Evolutionary conservation across 768 basidiomycete species (phyloP), one percentile per base, ranked within the genome.

Genomic region (Tylopilus felleus): DNA sequence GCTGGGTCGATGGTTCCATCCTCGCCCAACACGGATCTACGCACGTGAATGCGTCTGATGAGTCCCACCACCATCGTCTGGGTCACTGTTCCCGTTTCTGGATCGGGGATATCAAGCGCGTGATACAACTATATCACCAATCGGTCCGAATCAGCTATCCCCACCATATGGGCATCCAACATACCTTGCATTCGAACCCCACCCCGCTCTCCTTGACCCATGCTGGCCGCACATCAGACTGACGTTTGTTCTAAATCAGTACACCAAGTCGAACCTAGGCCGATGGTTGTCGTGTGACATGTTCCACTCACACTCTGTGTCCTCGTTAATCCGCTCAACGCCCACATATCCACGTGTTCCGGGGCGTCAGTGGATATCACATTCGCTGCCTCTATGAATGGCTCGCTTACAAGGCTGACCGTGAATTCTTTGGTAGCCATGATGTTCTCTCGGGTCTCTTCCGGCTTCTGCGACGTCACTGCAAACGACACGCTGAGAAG

Each of bases 361-460:
- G 82, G 82, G 16, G 81, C 75, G 52, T 85, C 82, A 22, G 81
- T 74, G 8, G 81, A 74, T n/a, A 77, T 73, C 46, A 71, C 68
- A 62, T 85, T 85, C 8, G 80, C 82, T 3, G 80, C 78, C 60
- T 84, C 80, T 46, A 76, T 69, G 59, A 84, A 80, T 0, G 81
- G 70, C 66, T 90, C 85, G 51, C 83, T 86, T 60, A 93, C 82
- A 49, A 87, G 81, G 61, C 81, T 86, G 47, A 85, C 80, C 8
- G 82, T 83, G 67, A 91, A 92, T 63, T 86, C 76, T 56, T 82
- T 83, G 16, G 81, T 85, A 0, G 73, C 71, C 46, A 79, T 67
- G 57, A 89, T 85, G 57, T 90, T 90, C 54, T 77, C 75, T 46
- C 80, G 75, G 17, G 84, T 85, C 63, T 90, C 85, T 64, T 84